A percentile compares a stretch with the other conserved stretches of the same genome.
Evolutionary conservation across 2,329 filamentous ascomycete species (phyloP).

Genomic region (Fusarium aywerte): DNA sequence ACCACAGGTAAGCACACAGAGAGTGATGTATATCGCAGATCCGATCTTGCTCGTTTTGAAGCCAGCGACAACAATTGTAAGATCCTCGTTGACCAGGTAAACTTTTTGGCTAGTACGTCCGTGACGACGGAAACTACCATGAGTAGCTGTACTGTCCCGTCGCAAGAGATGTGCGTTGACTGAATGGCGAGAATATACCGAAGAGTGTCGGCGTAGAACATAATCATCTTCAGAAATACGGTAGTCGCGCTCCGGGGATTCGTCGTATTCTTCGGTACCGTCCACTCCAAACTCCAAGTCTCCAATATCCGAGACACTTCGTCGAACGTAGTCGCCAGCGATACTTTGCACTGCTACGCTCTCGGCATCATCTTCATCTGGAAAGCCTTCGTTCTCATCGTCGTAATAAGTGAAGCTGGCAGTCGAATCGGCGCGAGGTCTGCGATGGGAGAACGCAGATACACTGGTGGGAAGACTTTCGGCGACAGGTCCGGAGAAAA

Average conservation of each 20-base stretch:
- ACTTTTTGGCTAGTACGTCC: slow-evolving; percentile 86
- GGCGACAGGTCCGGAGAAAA: slow-evolving; percentile 91
- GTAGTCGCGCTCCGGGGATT: slow-evolving; percentile 55
- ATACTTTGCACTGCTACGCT: slow-evolving; percentile 43
- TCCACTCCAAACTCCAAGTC: slow-evolving; percentile 55
- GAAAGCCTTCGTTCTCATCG: slow-evolving; percentile 62
- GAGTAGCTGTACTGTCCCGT: slow-evolving; percentile 75
- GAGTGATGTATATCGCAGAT: slow-evolving; percentile 71
- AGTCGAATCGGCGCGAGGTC: slow-evolving; percentile 82
- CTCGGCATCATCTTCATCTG: slow-evolving; percentile 48
- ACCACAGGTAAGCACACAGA: slow-evolving; percentile 80
- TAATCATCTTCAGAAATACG: slow-evolving; percentile 58
- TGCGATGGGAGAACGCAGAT: slow-evolving; percentile 89
- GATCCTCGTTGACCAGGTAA: slow-evolving; percentile 91
- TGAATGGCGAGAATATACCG: slow-evolving; percentile 66
- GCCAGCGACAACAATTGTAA: slow-evolving; percentile 92
- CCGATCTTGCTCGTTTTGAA: slow-evolving; percentile 82
- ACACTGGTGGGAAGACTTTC: slow-evolving; percentile 96
- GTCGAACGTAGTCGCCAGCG: slow-evolving; percentile 44
- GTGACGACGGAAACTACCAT: slow-evolving; percentile 69
- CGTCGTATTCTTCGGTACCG: slow-evolving; percentile 55
- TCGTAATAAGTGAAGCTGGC: slow-evolving; percentile 92
- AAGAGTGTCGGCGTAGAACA: slow-evolving; percentile 69
- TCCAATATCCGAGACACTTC: slow-evolving; percentile 53
- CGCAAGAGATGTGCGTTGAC: slow-evolving; percentile 74